Evolutionary conservation across 345 rosid species (phyloP).

Genomic region (Garcia nutans): DNA sequence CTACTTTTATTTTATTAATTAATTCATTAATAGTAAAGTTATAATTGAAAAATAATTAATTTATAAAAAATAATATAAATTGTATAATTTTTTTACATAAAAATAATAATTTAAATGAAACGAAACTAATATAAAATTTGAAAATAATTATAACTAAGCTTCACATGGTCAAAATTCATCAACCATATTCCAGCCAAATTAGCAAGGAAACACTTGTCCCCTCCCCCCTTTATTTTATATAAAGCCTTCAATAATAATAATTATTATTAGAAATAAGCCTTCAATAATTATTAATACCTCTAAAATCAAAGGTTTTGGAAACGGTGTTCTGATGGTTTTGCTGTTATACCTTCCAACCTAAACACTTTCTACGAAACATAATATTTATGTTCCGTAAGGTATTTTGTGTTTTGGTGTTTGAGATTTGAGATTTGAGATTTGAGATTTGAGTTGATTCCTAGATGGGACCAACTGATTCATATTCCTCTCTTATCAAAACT

Average conservation of each 20-base stretch:
- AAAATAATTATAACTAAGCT: constrained; percentile 10
- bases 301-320: not conserved
- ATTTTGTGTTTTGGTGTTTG: not conserved
- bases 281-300: too few species aligned
- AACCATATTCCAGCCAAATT: not conserved
- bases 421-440: too few species aligned
- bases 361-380: not conserved
- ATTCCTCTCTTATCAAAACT: not conserved
- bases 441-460: not conserved
- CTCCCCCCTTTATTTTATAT: too few species aligned
- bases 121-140: too few species aligned
- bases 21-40: too few species aligned
- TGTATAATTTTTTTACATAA: too few species aligned
- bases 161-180: not conserved
- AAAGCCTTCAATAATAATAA: too few species aligned
- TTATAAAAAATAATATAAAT: too few species aligned
- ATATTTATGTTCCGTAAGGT: not conserved
- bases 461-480: not conserved
- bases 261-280: too few species aligned
- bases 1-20: too few species aligned
- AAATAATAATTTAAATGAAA: too few species aligned
- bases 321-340: not conserved
- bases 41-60: too few species aligned
- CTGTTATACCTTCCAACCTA: constrained; percentile 6
- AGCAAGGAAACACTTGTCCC: not conserved